Evolutionary conservation across 2,329 filamentous ascomycete species (phyloP), one percentile per base, ranked within the genome.

Genomic region (Penicillium occitanis): DNA sequence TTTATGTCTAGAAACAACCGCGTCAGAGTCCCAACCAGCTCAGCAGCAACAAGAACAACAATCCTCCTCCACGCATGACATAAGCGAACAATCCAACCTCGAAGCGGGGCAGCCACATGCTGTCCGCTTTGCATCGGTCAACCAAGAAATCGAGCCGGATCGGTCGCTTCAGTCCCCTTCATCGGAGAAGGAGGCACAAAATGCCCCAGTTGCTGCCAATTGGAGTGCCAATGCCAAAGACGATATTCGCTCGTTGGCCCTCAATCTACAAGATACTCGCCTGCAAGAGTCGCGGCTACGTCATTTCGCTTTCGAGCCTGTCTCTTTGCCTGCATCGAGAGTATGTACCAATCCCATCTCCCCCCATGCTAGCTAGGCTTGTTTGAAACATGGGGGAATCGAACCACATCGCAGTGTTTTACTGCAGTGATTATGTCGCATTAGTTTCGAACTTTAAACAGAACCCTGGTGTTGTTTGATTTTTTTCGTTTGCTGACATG

Each of bases 231-330:
- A 86, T 70, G 78, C 78, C 51, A 77, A 81, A 70, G 88, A 91
- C 65, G 86, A 93, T 74, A 82, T 96, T 65, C 87, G 86, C 70
- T 88, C 88, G 67, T 81, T 97, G 68, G 89, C 91, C 61, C 87
- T 88, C 71, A 89, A 87, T 28, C 82, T 96, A 30, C 90, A 92
- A 70, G 87, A 88, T 68, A 86, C 88, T 57, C 88, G 90, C 71
- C 84, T 97, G 68, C 93, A 97, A 80, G 90, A 93, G 72, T 86
- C 88, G 66, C 88, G 93, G 69, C 87, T 96, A 83, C 91, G 90
- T 75, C 91, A 93, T 75, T 96, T 92, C 79, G 89, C 90, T 51
- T 98, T 93, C 74, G 93, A 97, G 76, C 90, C 94, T 40, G 89
- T 97, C 69, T 98, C 95, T 42, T 84, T 98, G 62, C 94, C 95